Evolutionary conservation across 179 eudicot genomes (phyloP), one percentile per base, ranked within the genome.

Genomic region (Beta macrorhiza): DNA sequence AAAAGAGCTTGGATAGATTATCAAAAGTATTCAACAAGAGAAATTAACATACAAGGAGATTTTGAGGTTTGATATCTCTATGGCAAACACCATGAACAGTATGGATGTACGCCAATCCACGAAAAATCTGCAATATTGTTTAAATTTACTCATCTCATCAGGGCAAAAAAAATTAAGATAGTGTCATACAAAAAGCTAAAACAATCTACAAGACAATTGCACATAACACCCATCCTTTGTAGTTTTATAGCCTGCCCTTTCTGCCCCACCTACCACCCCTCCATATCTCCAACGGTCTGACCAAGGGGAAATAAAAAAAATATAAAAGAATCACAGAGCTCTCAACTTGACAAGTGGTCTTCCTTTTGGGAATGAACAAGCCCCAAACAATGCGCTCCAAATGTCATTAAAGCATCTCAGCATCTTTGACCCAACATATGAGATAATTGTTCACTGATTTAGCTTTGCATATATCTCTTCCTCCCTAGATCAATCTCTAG

Each of bases 51-150:
- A 93, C 98, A 89, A 93, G 84, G 63, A 93, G 88, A 85, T 93
- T 93, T 83, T 92, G 98, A 80, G 97, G 98, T 58, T 93, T 93
- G 85, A 93, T 81, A 84, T 93, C 98, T 83, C 98, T 89, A 75
- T 92, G 98, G 83, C 90, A 91, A 67, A 93, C 95, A 59, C 93
- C 92, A 45, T 91, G 93, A 86, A 89, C 97, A 42, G 86, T 29
- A 83, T 93, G 98, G 71, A 93, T 87, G 75, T 93, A 93, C 0
- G 93, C 98, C 77, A 93, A 84, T 64, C 98, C 98, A 68, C 98
- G 85, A 80, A 93, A 93, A 80, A 93, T 89, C 98, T 93, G 90
- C 82, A 63, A 59, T 45, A 9, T 14, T 70, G 25, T 4, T 22
- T 29, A 29, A n/a, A 15, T 59, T 59, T 45, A 67, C n/a, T 68